phyloP scores from a whole-genome alignment of 2,329 filamentous ascomycete genomes.

The Ilyonectria robusta region DNA sequence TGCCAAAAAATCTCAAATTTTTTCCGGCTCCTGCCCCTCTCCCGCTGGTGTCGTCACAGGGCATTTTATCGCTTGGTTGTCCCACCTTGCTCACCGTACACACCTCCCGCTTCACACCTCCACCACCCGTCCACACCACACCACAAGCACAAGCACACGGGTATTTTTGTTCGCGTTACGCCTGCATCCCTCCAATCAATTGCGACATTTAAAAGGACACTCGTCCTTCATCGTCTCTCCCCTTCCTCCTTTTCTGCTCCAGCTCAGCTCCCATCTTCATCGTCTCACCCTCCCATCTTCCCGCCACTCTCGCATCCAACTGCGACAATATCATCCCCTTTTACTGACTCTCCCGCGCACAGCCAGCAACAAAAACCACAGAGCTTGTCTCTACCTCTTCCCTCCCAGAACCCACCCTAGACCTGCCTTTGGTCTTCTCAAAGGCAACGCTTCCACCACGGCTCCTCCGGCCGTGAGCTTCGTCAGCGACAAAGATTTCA shows the following conservation, averaged over 20 bases:
- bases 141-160: slow-evolving; percentile 4
- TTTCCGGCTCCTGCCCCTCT: slow-evolving; percentile 32
- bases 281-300: background rate
- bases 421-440: slow-evolving; percentile 76
- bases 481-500: slow-evolving; percentile 79
- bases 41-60: slow-evolving; percentile 41
- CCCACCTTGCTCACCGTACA: slow-evolving; percentile 4
- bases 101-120: background rate
- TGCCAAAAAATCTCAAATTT: background rate
- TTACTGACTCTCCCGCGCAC: slow-evolving; percentile 14
- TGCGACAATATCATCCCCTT: background rate
- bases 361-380: background rate
- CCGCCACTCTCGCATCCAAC: background rate
- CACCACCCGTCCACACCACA: slow-evolving; percentile 3
- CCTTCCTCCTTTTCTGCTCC: background rate
- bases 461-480: slow-evolving; percentile 74
- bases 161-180: background rate
- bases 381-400: slow-evolving; percentile 12
- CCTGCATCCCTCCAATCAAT: background rate
- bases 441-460: slow-evolving; percentile 74
- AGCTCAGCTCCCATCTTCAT: background rate
- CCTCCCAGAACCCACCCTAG: slow-evolving; percentile 34
- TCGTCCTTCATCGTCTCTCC: background rate
- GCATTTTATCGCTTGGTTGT: slow-evolving; percentile 34
- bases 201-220: background rate